These are phyloP conservation scores for Naganishia antarctica DNA, from an alignment of 768 basidiomycete species.

Conservation along the genomic window DNA sequence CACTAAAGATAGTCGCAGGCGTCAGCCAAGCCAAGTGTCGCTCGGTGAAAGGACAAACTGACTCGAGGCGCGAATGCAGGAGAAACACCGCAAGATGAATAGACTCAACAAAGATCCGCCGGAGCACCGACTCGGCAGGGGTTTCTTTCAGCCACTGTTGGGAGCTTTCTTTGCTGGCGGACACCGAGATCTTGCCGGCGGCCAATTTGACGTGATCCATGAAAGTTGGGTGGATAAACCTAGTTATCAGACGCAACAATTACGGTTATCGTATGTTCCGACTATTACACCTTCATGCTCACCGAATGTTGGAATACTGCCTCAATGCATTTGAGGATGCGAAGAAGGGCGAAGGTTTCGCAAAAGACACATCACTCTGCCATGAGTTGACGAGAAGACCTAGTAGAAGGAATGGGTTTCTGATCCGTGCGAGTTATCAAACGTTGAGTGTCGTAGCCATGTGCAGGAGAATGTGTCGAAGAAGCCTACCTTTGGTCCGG, in stretches of 20 bases:
- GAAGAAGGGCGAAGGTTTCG: conserved; percentile 18
- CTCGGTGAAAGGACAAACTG: neutral
- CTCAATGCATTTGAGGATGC: conserved; percentile 34
- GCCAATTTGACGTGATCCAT: conserved; percentile 35
- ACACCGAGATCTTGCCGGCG: conserved; percentile 36
- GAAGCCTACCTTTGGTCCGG: conserved; percentile 7
- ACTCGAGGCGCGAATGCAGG: conserved; percentile 35
- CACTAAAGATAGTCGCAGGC: conserved; percentile 12
- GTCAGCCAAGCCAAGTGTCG: neutral
- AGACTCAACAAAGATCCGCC: conserved; percentile 24
- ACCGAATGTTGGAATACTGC: conserved; percentile 35
- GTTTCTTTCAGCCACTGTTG: conserved; percentile 34
- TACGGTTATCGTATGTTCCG: too few relatives aligned
- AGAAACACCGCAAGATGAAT: conserved; percentile 37
- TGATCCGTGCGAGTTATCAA: neutral
- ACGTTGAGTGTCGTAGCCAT: too few relatives aligned
- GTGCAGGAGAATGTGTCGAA: too few relatives aligned
- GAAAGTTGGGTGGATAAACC: conserved; percentile 36
- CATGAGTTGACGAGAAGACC: conserved; percentile 16
- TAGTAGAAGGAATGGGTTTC: conserved; percentile 20
- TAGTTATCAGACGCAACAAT: neutral
- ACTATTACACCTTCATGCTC: neutral
- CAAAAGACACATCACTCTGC: conserved; percentile 15
- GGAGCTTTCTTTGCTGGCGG: conserved; percentile 29
- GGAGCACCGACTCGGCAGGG: neutral